Conservation (phyloP, 331 rosid species). For the Malus hybrid region DNA sequence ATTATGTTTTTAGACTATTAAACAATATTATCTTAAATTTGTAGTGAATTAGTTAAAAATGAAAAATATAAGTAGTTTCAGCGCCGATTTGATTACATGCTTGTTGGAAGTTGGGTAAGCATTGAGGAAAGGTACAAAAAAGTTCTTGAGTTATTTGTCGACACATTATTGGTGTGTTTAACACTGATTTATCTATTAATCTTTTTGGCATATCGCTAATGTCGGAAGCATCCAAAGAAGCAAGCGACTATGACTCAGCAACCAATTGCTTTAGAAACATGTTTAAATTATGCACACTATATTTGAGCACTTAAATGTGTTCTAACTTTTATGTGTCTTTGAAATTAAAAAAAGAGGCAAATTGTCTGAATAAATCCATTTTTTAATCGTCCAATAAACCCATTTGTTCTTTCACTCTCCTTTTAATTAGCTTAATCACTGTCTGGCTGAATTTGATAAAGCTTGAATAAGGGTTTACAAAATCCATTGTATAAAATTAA, state of each 20-base stretch:
- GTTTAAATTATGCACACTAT: background rate
- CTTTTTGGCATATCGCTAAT: background rate
- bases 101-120: background rate
- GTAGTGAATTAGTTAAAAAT: background rate
- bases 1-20: background rate
- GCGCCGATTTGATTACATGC: background rate
- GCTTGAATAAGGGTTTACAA: background rate
- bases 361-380: background rate
- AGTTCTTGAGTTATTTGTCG: background rate
- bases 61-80: background rate
- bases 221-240: background rate
- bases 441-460: background rate
- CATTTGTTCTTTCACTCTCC: background rate
- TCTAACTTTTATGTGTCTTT: background rate
- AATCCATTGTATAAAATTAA: background rate
- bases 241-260: conserved; percentile 12
- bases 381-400: no score
- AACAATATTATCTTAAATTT: no score
- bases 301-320: background rate
- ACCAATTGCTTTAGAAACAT: conserved; percentile 2
- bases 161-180: background rate
- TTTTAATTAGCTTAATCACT: background rate
- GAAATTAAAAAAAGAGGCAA: background rate
- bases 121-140: background rate
- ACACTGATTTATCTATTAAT: no score